Percentiles rank a stretch among this genome's conserved stretches.
Conservation (phyloP, 306 rosid genomes). For the Phaseolus lunatus region DNA sequence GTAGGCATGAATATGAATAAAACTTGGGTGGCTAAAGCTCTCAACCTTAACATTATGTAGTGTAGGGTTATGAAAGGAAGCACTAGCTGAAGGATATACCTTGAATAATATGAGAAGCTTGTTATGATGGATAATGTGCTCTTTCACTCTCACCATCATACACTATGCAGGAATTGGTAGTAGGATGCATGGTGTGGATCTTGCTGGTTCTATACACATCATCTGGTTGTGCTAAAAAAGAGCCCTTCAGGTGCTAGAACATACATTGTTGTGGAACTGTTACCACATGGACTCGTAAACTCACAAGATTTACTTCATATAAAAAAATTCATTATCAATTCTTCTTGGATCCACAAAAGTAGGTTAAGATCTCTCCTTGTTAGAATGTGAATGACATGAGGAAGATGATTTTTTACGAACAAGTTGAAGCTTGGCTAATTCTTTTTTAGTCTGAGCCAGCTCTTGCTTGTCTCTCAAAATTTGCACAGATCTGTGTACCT, state of each 20-base stretch:
- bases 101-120: constrained; percentile 65
- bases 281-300: no score
- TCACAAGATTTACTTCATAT: no score
- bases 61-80: constrained; percentile 59
- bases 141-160: constrained; percentile 72
- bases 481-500: constrained; percentile 96
- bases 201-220: constrained; percentile 62
- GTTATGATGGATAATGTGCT: constrained; percentile 62
- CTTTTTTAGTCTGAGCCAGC: constrained; percentile 88
- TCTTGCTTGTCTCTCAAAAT: constrained; percentile 93
- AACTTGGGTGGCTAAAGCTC: no score
- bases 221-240: constrained; percentile 59
- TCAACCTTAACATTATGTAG: constrained; percentile 52
- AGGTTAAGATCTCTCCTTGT: constrained; percentile 70
- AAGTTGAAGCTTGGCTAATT: constrained; percentile 85
- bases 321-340: constrained; percentile 62
- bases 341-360: constrained; percentile 57
- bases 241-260: constrained; percentile 65
- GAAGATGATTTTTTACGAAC: constrained; percentile 75
- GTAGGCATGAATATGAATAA: no score
- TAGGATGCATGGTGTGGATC: constrained; percentile 58
- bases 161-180: constrained; percentile 68
- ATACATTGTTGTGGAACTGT: constrained; percentile 69
- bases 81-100: constrained; percentile 70
- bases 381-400: constrained; percentile 62